phyloP scores from a whole-genome alignment of 495 filamentous ascomycete genomes.

The Penicillium argentinense region DNA sequence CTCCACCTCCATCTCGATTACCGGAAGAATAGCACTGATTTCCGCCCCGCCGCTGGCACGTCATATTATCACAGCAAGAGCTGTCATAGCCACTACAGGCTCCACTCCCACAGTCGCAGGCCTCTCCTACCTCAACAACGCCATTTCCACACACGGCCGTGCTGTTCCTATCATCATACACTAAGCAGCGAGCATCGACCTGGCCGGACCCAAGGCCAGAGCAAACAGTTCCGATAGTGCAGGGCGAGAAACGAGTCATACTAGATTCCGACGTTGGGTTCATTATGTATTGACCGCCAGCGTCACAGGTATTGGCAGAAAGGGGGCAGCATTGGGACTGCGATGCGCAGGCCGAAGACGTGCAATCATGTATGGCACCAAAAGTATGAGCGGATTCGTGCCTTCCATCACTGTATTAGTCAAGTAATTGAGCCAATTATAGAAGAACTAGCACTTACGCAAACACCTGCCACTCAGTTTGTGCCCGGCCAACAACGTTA shows the following conservation, averaged over 20 bases:
- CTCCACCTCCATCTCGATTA: conserved; percentile 39
- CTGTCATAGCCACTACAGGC: conserved; percentile 56
- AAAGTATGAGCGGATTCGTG: conserved; percentile 92
- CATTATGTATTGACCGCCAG: conserved; percentile 77
- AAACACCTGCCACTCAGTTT: conserved; percentile 88
- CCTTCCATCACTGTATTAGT: conserved; percentile 11
- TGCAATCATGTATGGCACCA: conserved; percentile 91
- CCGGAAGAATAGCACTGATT: conserved; percentile 75
- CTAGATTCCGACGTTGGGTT: conserved; percentile 73
- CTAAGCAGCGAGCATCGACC: conserved; percentile 68
- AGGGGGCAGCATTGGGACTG: conserved; percentile 82
- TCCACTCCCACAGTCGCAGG: conserved; percentile 85
- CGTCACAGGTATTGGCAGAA: conserved; percentile 62
- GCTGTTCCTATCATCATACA: conserved; percentile 55
- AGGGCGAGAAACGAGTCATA: conserved; percentile 78
- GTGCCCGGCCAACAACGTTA: conserved; percentile 80
- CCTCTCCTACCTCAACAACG: conserved; percentile 87
- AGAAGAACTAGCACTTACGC: conserved; percentile 39
- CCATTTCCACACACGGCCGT: conserved; percentile 85
- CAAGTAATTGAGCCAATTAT: background rate
- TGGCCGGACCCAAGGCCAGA: conserved; percentile 68
- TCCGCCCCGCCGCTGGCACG: conserved; percentile 74
- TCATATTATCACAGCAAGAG: conserved; percentile 76
- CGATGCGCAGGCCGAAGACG: conserved; percentile 55
- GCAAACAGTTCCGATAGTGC: conserved; percentile 87